Base-by-base conservation (phyloP, 768 basidiomycete genomes). In the Mycena alexandri region DNA sequence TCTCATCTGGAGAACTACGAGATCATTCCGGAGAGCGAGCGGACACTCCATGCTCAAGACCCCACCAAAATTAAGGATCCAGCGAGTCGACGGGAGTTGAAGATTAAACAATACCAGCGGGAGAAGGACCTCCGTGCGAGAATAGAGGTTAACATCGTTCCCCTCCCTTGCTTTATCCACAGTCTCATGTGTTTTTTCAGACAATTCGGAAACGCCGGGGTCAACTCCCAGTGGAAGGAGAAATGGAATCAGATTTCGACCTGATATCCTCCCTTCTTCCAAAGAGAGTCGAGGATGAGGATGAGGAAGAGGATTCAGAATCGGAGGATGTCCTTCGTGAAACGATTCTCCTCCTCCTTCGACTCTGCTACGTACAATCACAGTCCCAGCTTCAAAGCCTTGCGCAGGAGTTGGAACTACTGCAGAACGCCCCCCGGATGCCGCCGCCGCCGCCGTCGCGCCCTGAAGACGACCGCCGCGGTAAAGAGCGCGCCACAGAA, bases 101-200 rank as follows among this genome's bases (percentile, higher is more conserved):
- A 98, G 82, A 98, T 99, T 69, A 90, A 88, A 67, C 96, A 96
- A 75, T 98, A 89, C 78, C 90, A 91, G 78, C 86, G 88, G 63
- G 95, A 97, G 79, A 96, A 93, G 77, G 91, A 93, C 41, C 79
- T 98, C 33, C 86, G 89, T 60, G 78, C 79, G 21, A 85, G 85
- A 63, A 87, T 98, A 29, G 87, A 94, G 79, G 94, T 93, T 60
- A 53, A 79, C 75, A 21, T 17, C 46, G 0, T 25, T 17, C 14
- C n/a, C n/a, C 13, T n/a, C 42, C 29, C 42, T 12, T 25, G 1
- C 12, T 42, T 29, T 34, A n/a, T 41, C 46, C 6, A 38, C 36
- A 34, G 14, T 64, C 41, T 53, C 36, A 65, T 52, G 47, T 60
- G 41, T 38, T 38, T 38, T 13, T n/a, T 68, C 44, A 90, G 89